A percentile compares a stretch with the other conserved stretches of the same genome.
Evolutionary conservation across 2,329 filamentous ascomycete genomes (phyloP).

Genomic region (Fusarium stilboides): DNA sequence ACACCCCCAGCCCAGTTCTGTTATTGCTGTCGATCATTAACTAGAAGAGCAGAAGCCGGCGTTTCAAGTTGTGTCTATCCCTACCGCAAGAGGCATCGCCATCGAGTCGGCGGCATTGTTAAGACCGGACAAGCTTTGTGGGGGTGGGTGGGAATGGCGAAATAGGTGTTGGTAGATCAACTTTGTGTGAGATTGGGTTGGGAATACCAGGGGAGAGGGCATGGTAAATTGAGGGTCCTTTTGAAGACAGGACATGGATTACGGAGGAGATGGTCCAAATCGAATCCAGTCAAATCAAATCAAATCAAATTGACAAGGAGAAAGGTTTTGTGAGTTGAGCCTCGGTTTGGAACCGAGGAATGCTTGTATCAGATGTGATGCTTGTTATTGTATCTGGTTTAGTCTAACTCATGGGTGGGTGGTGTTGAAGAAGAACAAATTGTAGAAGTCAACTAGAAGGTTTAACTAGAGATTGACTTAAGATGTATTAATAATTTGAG

Average conservation of each 20-base stretch:
- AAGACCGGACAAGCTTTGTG: slow-evolving; percentile 59
- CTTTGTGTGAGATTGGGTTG: slow-evolving; percentile 31
- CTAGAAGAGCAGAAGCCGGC: slow-evolving; percentile 47
- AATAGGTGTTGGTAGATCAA: slow-evolving; percentile 39
- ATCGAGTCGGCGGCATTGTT: slow-evolving; percentile 51
- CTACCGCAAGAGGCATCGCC: slow-evolving; percentile 49
- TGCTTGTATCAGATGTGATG: background rate
- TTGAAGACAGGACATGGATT: background rate
- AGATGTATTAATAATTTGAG: slow-evolving; percentile 1
- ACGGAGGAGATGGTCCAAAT: slow-evolving; percentile 26
- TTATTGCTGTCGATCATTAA: slow-evolving; percentile 48
- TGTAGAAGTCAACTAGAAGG: slow-evolving; percentile 26
- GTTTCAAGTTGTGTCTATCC: slow-evolving; percentile 56
- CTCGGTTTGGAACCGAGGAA: slow-evolving; percentile 18
- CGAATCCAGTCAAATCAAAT: too few relatives aligned
- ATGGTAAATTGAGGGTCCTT: slow-evolving; percentile 28
- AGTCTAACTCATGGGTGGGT: slow-evolving; percentile 24
- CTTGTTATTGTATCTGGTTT: slow-evolving; percentile 4
- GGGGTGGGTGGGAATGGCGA: slow-evolving; percentile 39
- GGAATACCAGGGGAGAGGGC: background rate
- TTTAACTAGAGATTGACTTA: slow-evolving; percentile 18
- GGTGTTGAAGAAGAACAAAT: slow-evolving; percentile 5
- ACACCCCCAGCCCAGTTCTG: slow-evolving; percentile 3
- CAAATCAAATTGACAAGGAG: background rate
- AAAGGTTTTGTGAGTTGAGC: slow-evolving; percentile 8